Base-by-base conservation (phyloP, 148 eudicot genomes). In the Rhododendron mucronatum region DNA sequence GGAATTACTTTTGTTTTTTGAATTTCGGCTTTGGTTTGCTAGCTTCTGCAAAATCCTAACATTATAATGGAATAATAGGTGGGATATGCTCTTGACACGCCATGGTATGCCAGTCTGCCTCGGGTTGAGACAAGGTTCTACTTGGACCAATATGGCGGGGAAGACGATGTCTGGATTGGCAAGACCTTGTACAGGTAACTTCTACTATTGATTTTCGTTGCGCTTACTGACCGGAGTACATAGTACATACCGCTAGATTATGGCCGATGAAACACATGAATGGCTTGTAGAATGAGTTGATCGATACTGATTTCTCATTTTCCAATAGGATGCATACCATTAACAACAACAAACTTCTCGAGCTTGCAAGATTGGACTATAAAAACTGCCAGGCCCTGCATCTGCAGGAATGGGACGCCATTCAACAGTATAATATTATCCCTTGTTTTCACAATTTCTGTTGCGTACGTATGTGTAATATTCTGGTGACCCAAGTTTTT, bases 131-230 rank as follows among this genome's bases (percentile, higher is more conserved):
- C 98, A 7, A 88, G 95, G 82, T 91, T 93, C 82, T 96, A 89
- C 85, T 87, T 96, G 26, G 96, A 95, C 55, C 98, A 96, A 74
- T 96, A 95, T 80, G 98, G 98, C 2, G 98, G 98, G 18, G 92
- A 90, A 74, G 88, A 92, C 44, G 98, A 96, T 84, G 93, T 91
- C 28, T 96, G 98, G 98, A 96, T 96, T 3, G 98, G 95, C 26
- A 96, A 96, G 82, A 93, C 95, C 39, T 91, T 96, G 61, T 96
- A 96, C 84, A 95, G 98, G 98, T 93, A 85, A 1, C 16, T 14
- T 23, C 26, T 59, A 2, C 23, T 79, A 39, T 39, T 39, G 21
- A 55, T 55, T 45, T 45, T 45, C 41, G 41, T 39, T 6, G 41
- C 41, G 41, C 41, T 39, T 39, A 5, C 41, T 39, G 41, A 39